Evolutionary conservation across 768 basidiomycete genomes (phyloP).

Genomic region (Phaeotremella skinneri): DNA sequence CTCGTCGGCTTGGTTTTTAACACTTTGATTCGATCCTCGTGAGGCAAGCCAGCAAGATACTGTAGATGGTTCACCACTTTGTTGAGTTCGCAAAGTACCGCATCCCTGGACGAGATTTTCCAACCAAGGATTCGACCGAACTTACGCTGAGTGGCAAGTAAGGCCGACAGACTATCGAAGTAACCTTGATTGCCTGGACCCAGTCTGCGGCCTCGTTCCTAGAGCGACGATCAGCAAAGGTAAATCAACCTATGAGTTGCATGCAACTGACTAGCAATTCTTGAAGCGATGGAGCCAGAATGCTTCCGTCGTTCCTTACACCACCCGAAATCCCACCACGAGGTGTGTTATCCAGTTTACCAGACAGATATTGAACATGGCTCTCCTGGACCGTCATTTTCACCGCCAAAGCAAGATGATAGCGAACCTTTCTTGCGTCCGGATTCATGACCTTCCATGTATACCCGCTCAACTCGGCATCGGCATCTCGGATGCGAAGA

Average conservation of each 20-base stretch:
- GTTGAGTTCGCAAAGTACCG: constrained; percentile 1
- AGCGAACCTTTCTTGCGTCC: constrained; percentile 11
- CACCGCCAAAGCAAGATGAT: constrained; percentile 27
- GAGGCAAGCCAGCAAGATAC: constrained; percentile 6
- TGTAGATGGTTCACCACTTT: constrained; percentile 8
- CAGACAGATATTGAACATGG: not conserved
- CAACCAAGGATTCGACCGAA: constrained; percentile 5
- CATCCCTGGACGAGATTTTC: constrained; percentile 3
- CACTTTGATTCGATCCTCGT: constrained; percentile 6
- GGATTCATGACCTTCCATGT: constrained; percentile 6
- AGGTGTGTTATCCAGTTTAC: not conserved
- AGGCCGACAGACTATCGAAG: constrained; percentile 5
- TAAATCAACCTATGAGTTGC: not conserved
- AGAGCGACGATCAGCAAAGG: constrained; percentile 9
- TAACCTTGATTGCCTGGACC: constrained; percentile 10
- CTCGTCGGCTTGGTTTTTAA: constrained; percentile 8
- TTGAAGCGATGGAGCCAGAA: constrained; percentile 6
- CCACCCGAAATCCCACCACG: constrained; percentile 2
- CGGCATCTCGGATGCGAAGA: constrained; percentile 3
- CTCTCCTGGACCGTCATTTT: constrained; percentile 28
- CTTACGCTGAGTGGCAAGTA: not conserved
- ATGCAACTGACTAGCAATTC: constrained; percentile 25
- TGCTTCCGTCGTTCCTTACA: constrained; percentile 14
- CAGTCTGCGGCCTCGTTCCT: constrained; percentile 9
- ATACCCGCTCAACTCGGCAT: not conserved